Base-by-base conservation (phyloP, 164 flowering plant species). In the Berberis thunbergii region DNA sequence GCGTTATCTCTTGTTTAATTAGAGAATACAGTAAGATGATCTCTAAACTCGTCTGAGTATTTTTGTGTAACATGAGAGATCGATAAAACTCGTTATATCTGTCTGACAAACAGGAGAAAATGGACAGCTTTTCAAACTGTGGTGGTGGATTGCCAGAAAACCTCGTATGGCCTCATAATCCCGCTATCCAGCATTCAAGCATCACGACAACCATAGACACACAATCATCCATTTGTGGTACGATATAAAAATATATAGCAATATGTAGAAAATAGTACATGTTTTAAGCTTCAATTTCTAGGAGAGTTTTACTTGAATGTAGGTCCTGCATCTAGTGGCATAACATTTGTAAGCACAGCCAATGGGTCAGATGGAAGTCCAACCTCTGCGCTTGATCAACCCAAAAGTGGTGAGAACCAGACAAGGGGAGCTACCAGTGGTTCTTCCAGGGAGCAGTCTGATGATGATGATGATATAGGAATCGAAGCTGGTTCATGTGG, bases 181-280 rank as follows among this genome's bases (percentile, higher is more conserved):
- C 63, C 57, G 68, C 62, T 59, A 69, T 67, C 3, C 73, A 63
- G 71, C 72, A 64, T 42, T 56, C 84, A 40, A 66, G 73, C 54
- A 45, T 72, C 6, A 68, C 86, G 4, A 71, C 72, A 1, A 70
- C 86, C 13, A 72, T 80, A 2, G 88, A 87, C 71, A 79, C 89
- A 6, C 87, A 79, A 55, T 87, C 88, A 49, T 87, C 94, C 1
- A 75, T 84, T 12, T 81, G 88, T 67, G 88, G 88, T 84, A 81
- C 49, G 74, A 7, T 39, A 38, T 39, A 4, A 49, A 40, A 50
- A 60, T n/a, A 8, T 7, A 57, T 64, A 38, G 11, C 7, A 26
- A 53, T 54, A 41, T 46, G 4, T 57, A 6, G 41, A 3, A 40
- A 4, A 7, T 42, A n/a, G n/a, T n/a, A 9, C 9, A 58, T 58